Conservation (phyloP, 2,329 filamentous ascomycete species). For the Sarocladium brachiariae region DNA sequence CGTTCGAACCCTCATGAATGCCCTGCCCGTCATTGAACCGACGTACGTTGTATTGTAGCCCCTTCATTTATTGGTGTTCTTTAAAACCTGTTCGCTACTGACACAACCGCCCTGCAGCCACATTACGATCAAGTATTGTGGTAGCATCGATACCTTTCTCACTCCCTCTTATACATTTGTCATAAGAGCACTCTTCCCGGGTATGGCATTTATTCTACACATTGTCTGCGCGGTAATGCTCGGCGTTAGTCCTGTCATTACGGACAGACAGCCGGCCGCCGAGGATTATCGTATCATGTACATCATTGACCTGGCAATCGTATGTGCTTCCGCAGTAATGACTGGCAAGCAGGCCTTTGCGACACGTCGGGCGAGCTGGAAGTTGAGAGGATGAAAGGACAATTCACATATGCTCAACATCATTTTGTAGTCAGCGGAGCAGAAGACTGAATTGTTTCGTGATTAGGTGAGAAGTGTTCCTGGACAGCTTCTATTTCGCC, state of each 20-base stretch:
- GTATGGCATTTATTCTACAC: not conserved
- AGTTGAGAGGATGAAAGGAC: not conserved
- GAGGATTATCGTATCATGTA: conserved; percentile 1
- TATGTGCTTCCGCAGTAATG: not conserved
- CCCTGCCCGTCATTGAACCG: not conserved
- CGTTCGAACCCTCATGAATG: not conserved
- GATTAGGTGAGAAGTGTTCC: too few species aligned
- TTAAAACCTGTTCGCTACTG: too few species aligned
- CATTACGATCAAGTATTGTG: not conserved
- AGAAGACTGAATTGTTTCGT: too few species aligned
- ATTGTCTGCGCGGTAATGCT: conserved; percentile 1
- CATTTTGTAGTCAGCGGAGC: too few species aligned
- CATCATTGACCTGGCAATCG: not conserved
- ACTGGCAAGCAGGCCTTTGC: not conserved
- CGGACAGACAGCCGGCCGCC: not conserved
- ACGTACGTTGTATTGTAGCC: too few species aligned
- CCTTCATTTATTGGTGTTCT: too few species aligned
- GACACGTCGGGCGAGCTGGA: not conserved
- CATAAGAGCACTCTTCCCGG: conserved; percentile 1
- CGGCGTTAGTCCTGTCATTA: conserved; percentile 1
- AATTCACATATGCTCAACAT: too few species aligned
- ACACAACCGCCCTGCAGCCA: too few species aligned
- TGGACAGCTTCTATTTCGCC: too few species aligned
- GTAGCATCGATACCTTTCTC: not conserved
- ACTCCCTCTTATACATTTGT: not conserved